Percentiles rank a stretch among this genome's conserved stretches.
phyloP scores from a whole-genome alignment of 495 filamentous ascomycete species.

The Neurospora intermedia region DNA sequence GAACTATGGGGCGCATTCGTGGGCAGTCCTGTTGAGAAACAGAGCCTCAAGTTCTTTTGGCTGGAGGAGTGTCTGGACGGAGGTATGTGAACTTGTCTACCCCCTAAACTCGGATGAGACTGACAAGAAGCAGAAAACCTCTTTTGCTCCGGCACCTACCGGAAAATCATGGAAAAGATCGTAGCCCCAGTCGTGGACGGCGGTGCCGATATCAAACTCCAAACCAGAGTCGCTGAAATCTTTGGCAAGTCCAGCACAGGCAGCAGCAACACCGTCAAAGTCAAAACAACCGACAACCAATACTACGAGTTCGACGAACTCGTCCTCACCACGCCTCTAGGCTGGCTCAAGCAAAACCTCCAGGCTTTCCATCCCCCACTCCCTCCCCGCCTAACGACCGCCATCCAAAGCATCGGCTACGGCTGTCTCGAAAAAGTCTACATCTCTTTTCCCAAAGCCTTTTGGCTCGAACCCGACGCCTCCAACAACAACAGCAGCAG shows the following conservation, averaged over 20 bases:
- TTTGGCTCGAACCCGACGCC: constrained; percentile 31
- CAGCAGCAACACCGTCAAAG: constrained; percentile 29
- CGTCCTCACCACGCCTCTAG: constrained; percentile 74
- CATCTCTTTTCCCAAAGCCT: constrained; percentile 68
- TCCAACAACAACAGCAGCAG: background rate
- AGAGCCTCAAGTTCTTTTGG: constrained; percentile 88
- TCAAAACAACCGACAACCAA: constrained; percentile 46
- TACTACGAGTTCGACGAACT: constrained; percentile 65
- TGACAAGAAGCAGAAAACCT: constrained; percentile 55
- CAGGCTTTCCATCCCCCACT: constrained; percentile 60
- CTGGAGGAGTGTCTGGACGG: constrained; percentile 93
- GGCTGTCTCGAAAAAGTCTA: constrained; percentile 90
- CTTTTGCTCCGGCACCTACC: constrained; percentile 81
- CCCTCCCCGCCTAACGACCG: constrained; percentile 51
- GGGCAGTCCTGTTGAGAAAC: constrained; percentile 61
- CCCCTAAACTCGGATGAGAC: background rate
- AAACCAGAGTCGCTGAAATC: constrained; percentile 29
- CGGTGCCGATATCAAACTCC: constrained; percentile 50
- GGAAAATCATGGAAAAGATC: constrained; percentile 58
- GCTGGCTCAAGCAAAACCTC: constrained; percentile 75
- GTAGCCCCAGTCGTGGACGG: constrained; percentile 48
- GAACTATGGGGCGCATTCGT: constrained; percentile 84
- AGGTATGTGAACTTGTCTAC: constrained; percentile 38
- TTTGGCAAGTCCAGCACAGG: constrained; percentile 35
- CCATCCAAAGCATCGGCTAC: constrained; percentile 73